Evolutionary conservation across 148 eudicot species (phyloP).

Genomic region (Hydrangea macrophylla): DNA sequence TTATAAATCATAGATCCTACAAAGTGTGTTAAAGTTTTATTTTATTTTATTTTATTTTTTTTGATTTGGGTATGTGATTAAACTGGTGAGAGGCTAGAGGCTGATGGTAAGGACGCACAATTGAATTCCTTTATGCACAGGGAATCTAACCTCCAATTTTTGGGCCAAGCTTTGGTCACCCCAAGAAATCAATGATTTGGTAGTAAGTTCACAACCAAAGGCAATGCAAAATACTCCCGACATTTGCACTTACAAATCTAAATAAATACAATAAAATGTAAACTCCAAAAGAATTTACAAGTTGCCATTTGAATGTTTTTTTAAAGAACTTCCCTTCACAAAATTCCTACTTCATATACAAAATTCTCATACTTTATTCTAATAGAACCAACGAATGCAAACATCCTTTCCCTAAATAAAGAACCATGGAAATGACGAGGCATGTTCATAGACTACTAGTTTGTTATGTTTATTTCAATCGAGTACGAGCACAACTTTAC

Average conservation of each 20-base stretch:
- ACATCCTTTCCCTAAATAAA: neutral
- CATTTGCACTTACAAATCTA: no score
- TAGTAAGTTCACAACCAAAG: neutral
- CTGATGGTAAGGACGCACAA: no score
- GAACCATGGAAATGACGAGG: neutral
- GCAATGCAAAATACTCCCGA: no score
- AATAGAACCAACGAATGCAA: neutral
- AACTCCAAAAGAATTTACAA: neutral
- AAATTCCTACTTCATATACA: neutral
- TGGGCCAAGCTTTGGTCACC: neutral
- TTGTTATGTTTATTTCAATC: conserved; percentile 32
- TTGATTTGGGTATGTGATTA: no score
- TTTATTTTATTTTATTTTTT: no score
- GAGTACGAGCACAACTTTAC: conserved; percentile 89
- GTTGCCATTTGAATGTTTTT: neutral
- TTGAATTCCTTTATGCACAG: no score
- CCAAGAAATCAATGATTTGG: neutral
- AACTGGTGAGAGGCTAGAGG: no score
- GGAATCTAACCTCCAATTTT: neutral
- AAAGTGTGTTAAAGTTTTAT: no score
- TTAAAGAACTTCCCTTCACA: neutral
- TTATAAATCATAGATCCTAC: no score
- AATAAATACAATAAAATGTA: no score
- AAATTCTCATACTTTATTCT: neutral
- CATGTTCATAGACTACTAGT: neutral